Percentiles rank a stretch among this genome's conserved stretches.
Evolutionary conservation across 495 filamentous ascomycete species (phyloP).

Genomic region (Rhizodiscina lignyota): DNA sequence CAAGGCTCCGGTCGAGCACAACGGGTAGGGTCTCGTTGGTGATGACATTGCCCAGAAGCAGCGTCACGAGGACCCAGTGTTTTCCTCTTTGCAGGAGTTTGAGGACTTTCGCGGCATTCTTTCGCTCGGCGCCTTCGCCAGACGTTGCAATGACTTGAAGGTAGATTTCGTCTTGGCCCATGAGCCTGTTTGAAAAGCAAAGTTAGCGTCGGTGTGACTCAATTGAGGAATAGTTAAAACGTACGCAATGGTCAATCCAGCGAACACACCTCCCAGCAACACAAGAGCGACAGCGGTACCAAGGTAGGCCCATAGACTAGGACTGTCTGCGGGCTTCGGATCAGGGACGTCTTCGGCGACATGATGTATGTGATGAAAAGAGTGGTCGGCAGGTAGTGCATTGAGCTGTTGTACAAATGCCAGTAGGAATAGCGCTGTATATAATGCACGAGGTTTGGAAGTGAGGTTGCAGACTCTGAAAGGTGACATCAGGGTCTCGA

Average conservation of each 20-base stretch:
- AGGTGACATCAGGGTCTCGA: too few species aligned
- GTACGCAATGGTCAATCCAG: slow-evolving; percentile 81
- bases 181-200: slow-evolving; percentile 30
- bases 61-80: slow-evolving; percentile 96
- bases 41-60: slow-evolving; percentile 90
- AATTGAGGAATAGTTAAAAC: slow-evolving; percentile 2
- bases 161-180: slow-evolving; percentile 91
- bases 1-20: slow-evolving; percentile 80
- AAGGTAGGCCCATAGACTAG: slow-evolving; percentile 54
- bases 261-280: slow-evolving; percentile 82
- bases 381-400: too few species aligned
- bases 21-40: slow-evolving; percentile 96
- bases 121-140: slow-evolving; percentile 64
- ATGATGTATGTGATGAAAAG: too few species aligned
- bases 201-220: slow-evolving; percentile 2
- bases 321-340: slow-evolving; percentile 31
- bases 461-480: too few species aligned
- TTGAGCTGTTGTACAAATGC: too few species aligned
- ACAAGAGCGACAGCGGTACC: slow-evolving; percentile 57
- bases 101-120: slow-evolving; percentile 67
- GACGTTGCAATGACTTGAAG: slow-evolving; percentile 82
- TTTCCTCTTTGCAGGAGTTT: slow-evolving; percentile 74
- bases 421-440: too few species aligned
- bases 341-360: slow-evolving; percentile 12
- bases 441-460: too few species aligned